These are phyloP conservation scores for Blastomyces gilchristii DNA, from an alignment of 2,329 filamentous ascomycete species.

Conservation along the genomic window DNA sequence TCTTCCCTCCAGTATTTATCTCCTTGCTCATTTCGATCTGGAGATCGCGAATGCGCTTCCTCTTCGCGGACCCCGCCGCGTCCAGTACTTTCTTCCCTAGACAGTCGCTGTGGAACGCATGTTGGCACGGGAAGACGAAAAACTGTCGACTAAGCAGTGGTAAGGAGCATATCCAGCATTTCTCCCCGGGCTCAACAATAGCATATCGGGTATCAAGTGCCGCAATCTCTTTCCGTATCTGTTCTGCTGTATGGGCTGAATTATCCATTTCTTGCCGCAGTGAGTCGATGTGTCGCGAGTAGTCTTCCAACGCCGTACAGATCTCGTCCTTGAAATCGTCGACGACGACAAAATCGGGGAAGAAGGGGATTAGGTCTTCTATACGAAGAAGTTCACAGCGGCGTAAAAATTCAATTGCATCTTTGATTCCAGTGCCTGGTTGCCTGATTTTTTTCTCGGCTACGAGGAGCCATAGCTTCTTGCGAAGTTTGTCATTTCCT, in stretches of 20 bases:
- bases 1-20: slow-evolving; percentile 55
- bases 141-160: slow-evolving; percentile 85
- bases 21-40: slow-evolving; percentile 75
- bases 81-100: slow-evolving; percentile 76
- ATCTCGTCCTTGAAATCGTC: slow-evolving; percentile 99
- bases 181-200: slow-evolving; percentile 91
- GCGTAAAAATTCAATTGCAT: slow-evolving; percentile 85
- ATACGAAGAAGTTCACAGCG: slow-evolving; percentile 87
- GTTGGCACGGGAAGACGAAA: slow-evolving; percentile 97
- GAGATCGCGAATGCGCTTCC: slow-evolving; percentile 71
- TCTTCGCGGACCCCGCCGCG: slow-evolving; percentile 63
- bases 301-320: slow-evolving; percentile 84
- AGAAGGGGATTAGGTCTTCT: slow-evolving; percentile 95
- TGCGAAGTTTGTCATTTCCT: slow-evolving; percentile 67
- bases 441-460: slow-evolving; percentile 82
- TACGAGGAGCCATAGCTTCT: slow-evolving; percentile 90
- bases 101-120: slow-evolving; percentile 94
- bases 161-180: slow-evolving; percentile 78
- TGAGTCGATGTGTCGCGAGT: slow-evolving; percentile 78
- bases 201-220: slow-evolving; percentile 81
- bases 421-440: slow-evolving; percentile 76
- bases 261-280: slow-evolving; percentile 95
- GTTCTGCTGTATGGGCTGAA: slow-evolving; percentile 72
- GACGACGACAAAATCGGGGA: slow-evolving; percentile 96
- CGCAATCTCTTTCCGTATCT: slow-evolving; percentile 84